phyloP scores from a whole-genome alignment of 306 rosid genomes.

The Hippophae tibetana region DNA sequence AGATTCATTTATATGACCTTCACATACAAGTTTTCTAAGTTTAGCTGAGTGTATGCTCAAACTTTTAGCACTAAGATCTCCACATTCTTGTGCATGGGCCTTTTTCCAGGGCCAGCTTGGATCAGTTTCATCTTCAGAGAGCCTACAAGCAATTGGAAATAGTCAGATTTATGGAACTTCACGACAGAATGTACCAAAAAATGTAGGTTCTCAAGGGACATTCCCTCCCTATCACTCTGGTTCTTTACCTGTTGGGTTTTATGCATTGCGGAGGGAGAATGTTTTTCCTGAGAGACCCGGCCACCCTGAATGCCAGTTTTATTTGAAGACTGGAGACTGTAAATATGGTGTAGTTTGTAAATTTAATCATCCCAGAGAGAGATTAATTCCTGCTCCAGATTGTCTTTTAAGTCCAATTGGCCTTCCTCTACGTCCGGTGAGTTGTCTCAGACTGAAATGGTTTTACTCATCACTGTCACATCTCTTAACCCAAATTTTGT shows the following conservation, averaged over 20 bases:
- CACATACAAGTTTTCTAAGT: too few species aligned
- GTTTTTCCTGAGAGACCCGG: constrained; percentile 97
- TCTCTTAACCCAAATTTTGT: background rate
- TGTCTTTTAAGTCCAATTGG: constrained; percentile 88
- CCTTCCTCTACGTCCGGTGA: constrained; percentile 90
- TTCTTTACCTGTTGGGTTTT: constrained; percentile 64
- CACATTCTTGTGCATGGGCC: constrained; percentile 20
- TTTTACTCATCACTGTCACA: background rate
- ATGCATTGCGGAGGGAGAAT: constrained; percentile 79
- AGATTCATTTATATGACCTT: too few species aligned
- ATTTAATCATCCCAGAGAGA: constrained; percentile 90
- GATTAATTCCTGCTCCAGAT: constrained; percentile 83
- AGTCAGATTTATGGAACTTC: constrained; percentile 65
- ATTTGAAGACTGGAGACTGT: constrained; percentile 97
- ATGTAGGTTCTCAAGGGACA: constrained; percentile 57
- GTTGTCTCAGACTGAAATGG: constrained; percentile 12
- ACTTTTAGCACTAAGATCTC: too few species aligned
- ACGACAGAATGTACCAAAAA: constrained; percentile 49
- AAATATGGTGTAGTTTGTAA: constrained; percentile 94
- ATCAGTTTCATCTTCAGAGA: constrained; percentile 62
- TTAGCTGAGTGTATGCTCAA: too few species aligned
- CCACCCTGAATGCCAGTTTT: constrained; percentile 95
- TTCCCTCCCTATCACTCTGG: constrained; percentile 59
- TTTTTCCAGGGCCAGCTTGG: constrained; percentile 82
- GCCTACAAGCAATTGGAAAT: constrained; percentile 53